Base-by-base conservation (phyloP, 2,329 filamentous ascomycete genomes). In the Ascochyta rabiei region DNA sequence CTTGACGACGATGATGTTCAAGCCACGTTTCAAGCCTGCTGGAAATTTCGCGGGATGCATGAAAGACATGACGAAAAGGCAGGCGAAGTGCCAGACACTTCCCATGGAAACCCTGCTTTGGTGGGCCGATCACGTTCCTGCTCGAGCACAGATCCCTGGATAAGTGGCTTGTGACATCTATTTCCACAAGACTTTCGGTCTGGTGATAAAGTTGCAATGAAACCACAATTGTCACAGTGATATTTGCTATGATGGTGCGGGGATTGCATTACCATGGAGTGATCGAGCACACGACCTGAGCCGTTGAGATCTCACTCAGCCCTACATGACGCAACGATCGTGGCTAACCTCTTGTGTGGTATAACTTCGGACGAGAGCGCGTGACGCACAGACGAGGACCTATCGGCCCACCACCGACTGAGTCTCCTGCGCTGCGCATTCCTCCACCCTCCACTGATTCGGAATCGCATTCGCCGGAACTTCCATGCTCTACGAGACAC, bases 311-410 rank as follows among this genome's bases (percentile, higher is more conserved):
- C 41, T 24, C n/a, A 35, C 46, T 50, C 46, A 50, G 52, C 52
- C 52, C 52, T 55, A 50, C 47, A 46, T 50, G 52, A 50, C 52
- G 46, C 52, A 47, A 42, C 24, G 35, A 55, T 50, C 31, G 41
- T 10, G 16, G 18, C 42, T 41, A 46, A 31, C 41, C 23, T 6
- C 12, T 16, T 31, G 2, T 2, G 5, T 37, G 43, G 37, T 13
- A 7, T 1, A 47, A 41, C 21, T 24, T 2, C 49, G 51, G 51
- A 21, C 35, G 12, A 30, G 31, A 9, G 16, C 12, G n/a, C 5
- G 19, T 18, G 10, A 39, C 12, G 5, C 9, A 34, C 30, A 31
- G 35, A 40, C 37, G 28, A 26, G 4, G 9, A 1, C 15, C 2
- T 9, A 15, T 23, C 33, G 39, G 33, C 30, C 39, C 23, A 37